These are phyloP conservation scores for Populus tremula DNA, from an alignment of 345 rosid genomes.

Conservation along the genomic window DNA sequence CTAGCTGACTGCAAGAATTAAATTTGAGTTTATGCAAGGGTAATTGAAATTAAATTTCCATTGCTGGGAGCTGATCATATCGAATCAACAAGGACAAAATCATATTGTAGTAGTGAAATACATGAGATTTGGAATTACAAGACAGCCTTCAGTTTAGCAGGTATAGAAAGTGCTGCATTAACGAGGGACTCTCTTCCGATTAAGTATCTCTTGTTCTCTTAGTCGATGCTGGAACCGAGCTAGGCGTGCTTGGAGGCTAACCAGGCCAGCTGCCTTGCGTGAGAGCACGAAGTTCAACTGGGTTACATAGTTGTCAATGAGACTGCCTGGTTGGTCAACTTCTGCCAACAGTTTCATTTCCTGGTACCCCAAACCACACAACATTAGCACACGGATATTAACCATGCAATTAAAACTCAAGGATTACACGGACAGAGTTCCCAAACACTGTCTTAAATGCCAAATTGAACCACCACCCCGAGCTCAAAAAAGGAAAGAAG, in stretches of 20 bases:
- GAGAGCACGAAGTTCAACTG: constrained; percentile 90
- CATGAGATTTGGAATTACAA: constrained; percentile 20
- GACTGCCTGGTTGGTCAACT: constrained; percentile 95
- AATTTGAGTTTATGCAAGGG: neutral
- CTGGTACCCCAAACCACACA: constrained; percentile 32
- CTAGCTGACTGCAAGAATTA: constrained; percentile 14
- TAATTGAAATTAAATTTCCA: neutral
- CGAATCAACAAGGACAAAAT: neutral
- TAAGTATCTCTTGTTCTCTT: constrained; percentile 87
- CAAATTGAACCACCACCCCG: neutral
- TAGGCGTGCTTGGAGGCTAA: constrained; percentile 83
- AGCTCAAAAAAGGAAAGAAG: neutral
- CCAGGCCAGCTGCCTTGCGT: constrained; percentile 82
- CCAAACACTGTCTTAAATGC: neutral
- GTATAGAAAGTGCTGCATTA: constrained; percentile 14
- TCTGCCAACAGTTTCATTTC: constrained; percentile 95
- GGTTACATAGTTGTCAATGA: constrained; percentile 83
- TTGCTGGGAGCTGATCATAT: neutral
- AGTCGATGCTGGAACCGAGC: constrained; percentile 96
- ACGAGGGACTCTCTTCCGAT: constrained; percentile 81
- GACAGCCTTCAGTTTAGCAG: constrained; percentile 8
- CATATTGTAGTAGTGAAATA: neutral
- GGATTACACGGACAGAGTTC: too few relatives aligned
- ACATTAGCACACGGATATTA: neutral
- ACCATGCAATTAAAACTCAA: neutral